Evolutionary conservation across 2,329 filamentous ascomycete species (phyloP).

Genomic region (Stachybotrys elegans): DNA sequence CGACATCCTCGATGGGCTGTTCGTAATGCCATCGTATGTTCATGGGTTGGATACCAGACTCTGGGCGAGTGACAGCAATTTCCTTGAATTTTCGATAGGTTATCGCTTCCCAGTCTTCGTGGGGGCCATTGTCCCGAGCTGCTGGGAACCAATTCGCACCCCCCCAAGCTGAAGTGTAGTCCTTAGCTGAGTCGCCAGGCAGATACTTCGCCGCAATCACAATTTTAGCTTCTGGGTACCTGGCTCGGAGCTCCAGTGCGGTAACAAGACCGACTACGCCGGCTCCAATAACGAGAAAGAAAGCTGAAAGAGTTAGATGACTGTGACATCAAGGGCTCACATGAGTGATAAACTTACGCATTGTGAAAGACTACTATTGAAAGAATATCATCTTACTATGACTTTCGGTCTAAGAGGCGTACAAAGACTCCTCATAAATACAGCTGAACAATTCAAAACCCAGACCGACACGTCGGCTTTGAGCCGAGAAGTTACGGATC

Average conservation of each 20-base stretch:
- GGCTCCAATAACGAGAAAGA: constrained; percentile 37
- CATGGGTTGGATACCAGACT: constrained; percentile 50
- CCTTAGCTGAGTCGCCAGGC: constrained; percentile 78
- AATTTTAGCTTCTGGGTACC: constrained; percentile 36
- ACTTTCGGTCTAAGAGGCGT: no score
- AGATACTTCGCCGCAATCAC: constrained; percentile 73
- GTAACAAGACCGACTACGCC: constrained; percentile 61
- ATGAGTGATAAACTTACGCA: no score
- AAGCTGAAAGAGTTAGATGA: no score
- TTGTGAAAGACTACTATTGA: no score
- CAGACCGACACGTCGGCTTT: no score
- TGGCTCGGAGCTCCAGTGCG: constrained; percentile 50
- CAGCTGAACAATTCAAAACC: no score
- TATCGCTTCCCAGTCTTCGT: constrained; percentile 12
- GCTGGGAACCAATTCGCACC: constrained; percentile 63
- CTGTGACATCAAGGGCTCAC: no score
- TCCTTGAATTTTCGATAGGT: constrained; percentile 12
- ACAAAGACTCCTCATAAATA: no score
- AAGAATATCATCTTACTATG: no score
- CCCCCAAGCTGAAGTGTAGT: constrained; percentile 79
- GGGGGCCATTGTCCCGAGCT: constrained; percentile 36
- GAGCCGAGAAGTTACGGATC: no score
- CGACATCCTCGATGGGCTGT: constrained; percentile 33
- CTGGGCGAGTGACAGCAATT: constrained; percentile 31
- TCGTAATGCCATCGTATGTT: constrained; percentile 16